Evolutionary conservation across 192 early-diverging fungal genomes (phyloP), one percentile per base, ranked within the genome.

Genomic region (Coemansia sp.): DNA sequence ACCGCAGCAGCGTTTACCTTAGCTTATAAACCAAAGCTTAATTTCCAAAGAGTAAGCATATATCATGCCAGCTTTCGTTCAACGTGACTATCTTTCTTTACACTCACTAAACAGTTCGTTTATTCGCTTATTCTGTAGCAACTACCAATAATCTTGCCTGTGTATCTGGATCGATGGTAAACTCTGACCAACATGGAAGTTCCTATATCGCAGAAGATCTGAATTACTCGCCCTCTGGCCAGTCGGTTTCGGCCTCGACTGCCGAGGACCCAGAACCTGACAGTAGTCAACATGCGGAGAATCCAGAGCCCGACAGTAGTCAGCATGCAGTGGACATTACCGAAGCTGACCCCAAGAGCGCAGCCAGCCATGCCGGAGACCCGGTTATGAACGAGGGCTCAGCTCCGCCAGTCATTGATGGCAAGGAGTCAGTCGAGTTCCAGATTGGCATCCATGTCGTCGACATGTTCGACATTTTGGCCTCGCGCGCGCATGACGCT

Each of bases 401-500:
- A 3, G 23, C 38, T 10, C 64, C 59, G 35, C 68, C 72, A 1
- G 64, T 71, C 48, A 64, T 74, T 55, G 87, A 88, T 62, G 87
- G 87, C 47, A 87, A 88, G 76, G 82, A 82, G 50, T 86, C 84
- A 10, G 84, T 88, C 48, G 87, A 88, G 67, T 86, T 86, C 52
- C 86, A 88, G 75, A 76, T 87, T 25, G 86, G 84, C 62, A 81
- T 80, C 27, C 76, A 86, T 51, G 85, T 97, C 6, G 77, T 87
- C n/a, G 95, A 97, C 65, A 80, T 97, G 38, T 88, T 94, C 43
- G 92, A 94, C 64, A 83, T 87, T 6, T 81, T 74, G 23, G 76
- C 67, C 6, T 69, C 76, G 14, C 76, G 68, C 39, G 72, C 61
- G 11, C 51, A 47, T 58, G 60, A 66, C 43, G 19, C 43, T 3